phyloP scores from a whole-genome alignment of 2,329 filamentous ascomycete species.

The Colletotrichum simmondsii region DNA sequence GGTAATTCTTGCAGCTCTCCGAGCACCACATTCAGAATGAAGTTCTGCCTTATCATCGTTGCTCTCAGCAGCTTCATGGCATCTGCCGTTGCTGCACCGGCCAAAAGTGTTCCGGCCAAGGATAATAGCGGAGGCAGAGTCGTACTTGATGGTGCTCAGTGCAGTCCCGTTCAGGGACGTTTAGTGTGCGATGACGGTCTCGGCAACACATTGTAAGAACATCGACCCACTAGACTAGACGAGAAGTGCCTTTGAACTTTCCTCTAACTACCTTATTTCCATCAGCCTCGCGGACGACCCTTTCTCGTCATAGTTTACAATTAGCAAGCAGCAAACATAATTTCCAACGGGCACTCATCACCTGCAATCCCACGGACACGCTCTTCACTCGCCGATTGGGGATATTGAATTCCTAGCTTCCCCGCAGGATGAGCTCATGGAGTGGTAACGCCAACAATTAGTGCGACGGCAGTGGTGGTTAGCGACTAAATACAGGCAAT shows the following conservation, averaged over 20 bases:
- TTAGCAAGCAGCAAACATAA: background rate
- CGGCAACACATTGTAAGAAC: constrained; percentile 22
- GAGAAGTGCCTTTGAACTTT: background rate
- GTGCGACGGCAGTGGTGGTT: background rate
- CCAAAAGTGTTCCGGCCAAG: constrained; percentile 9
- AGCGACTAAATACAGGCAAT: background rate
- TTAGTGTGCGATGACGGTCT: constrained; percentile 22
- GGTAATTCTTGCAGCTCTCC: background rate
- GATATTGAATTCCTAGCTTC: background rate
- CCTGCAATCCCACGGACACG: background rate
- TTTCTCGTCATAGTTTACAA: constrained; percentile 13
- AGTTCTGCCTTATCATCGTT: background rate
- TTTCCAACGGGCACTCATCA: background rate
- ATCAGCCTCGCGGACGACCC: constrained; percentile 23
- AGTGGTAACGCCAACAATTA: background rate
- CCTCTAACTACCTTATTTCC: background rate
- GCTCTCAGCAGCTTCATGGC: background rate
- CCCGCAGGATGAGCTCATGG: background rate
- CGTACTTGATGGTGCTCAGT: constrained; percentile 19
- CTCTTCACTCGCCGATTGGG: background rate
- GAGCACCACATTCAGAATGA: background rate
- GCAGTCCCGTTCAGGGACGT: constrained; percentile 25
- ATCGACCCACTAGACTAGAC: background rate
- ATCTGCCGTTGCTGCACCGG: background rate
- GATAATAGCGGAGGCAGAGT: constrained; percentile 9